Evolutionary conservation across 177 flowering plant species (phyloP).

Genomic region (Vitis hybrid): DNA sequence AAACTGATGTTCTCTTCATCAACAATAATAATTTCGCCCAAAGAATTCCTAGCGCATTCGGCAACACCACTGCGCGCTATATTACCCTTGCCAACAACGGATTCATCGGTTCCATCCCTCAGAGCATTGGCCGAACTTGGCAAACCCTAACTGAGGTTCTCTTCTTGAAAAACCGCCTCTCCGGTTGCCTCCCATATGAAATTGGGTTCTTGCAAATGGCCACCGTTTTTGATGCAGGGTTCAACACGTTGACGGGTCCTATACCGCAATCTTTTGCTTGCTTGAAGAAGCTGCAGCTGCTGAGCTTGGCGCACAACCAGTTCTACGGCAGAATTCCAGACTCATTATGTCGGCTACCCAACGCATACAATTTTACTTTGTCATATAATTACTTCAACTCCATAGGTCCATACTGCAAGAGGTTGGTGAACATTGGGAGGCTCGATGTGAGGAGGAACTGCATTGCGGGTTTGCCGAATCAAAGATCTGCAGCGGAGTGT

Average conservation of each 20-base stretch:
- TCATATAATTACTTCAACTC: constrained; percentile 54
- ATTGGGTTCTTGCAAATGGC: constrained; percentile 30
- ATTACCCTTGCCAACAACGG: constrained; percentile 43
- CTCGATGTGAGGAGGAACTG: constrained; percentile 61
- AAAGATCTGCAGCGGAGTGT: constrained; percentile 51
- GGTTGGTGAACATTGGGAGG: constrained; percentile 32
- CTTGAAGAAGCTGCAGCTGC: constrained; percentile 23
- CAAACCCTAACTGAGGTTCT: constrained; percentile 28
- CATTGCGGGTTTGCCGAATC: constrained; percentile 43
- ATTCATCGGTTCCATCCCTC: constrained; percentile 34
- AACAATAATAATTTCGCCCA: constrained; percentile 41
- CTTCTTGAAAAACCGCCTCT: constrained; percentile 29
- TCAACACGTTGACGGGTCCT: constrained; percentile 36
- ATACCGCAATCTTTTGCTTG: constrained; percentile 39
- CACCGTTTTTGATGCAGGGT: constrained; percentile 29
- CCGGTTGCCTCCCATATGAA: constrained; percentile 47
- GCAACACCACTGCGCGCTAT: constrained; percentile 19
- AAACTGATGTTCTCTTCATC: constrained; percentile 38
- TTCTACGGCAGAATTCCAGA: constrained; percentile 71
- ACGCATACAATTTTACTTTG: constrained; percentile 40
- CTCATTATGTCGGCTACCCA: constrained; percentile 46
- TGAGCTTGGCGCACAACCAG: constrained; percentile 52
- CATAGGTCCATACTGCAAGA: constrained; percentile 48
- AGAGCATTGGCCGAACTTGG: constrained; percentile 22
- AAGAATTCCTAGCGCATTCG: constrained; percentile 26